Evolutionary conservation across 305 asterid genomes (phyloP).

Genomic region (Ajuga reptans): DNA sequence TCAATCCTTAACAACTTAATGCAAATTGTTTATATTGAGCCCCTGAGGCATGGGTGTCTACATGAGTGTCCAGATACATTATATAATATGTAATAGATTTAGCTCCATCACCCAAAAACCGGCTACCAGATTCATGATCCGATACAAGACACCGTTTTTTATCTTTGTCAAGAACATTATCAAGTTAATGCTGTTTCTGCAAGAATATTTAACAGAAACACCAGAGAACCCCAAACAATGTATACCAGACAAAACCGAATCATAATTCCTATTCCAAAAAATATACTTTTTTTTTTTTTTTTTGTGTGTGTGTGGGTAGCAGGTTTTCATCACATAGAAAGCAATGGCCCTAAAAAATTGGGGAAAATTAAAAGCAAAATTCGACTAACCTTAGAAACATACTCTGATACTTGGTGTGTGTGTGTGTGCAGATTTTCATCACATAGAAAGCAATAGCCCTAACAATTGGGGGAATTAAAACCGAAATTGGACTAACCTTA

Average conservation of each 20-base stretch:
- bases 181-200: not conserved
- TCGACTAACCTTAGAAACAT: slow-evolving; percentile 60
- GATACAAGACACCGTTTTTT: not conserved
- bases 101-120: not conserved
- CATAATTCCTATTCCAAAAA: too few species aligned
- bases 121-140: not conserved
- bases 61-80: too few species aligned
- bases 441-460: not conserved
- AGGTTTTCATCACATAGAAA: too few species aligned
- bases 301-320: too few species aligned
- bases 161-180: not conserved
- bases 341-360: not conserved
- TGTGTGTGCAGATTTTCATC: too few species aligned
- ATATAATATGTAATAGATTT: not conserved
- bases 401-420: slow-evolving; percentile 50
- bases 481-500: slow-evolving; percentile 44
- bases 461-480: not conserved
- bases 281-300: too few species aligned
- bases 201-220: not conserved
- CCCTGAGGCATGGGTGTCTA: not conserved
- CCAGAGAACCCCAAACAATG: not conserved
- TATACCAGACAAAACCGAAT: too few species aligned
- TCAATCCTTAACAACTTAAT: too few species aligned
- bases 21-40: too few species aligned
- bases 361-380: not conserved